A percentile compares a stretch with the other conserved stretches of the same genome.
phyloP scores from a whole-genome alignment of 495 filamentous ascomycete species.

The Lasiosphaeria ovina region DNA sequence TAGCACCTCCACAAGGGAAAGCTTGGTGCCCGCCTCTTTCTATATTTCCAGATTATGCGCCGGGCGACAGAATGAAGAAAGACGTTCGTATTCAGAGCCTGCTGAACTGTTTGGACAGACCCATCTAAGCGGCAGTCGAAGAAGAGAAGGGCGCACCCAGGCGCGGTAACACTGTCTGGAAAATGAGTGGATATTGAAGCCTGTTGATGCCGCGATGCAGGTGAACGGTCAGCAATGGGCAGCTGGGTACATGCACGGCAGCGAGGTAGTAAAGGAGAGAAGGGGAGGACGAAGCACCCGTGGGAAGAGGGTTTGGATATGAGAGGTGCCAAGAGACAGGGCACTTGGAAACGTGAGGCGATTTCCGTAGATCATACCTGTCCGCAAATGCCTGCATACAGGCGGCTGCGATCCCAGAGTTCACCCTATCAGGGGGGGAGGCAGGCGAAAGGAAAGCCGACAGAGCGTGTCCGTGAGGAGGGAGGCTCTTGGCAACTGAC shows the following conservation, averaged over 20 bases:
- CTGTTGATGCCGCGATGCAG: conserved; percentile 41
- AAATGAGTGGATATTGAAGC: conserved; percentile 40
- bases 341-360: conserved; percentile 42
- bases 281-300: conserved; percentile 28
- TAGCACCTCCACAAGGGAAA: conserved; percentile 18
- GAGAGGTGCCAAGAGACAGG: conserved; percentile 40
- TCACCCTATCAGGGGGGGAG: conserved; percentile 15
- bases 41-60: conserved; percentile 14
- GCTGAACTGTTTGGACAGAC: conserved; percentile 48
- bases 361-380: conserved; percentile 52
- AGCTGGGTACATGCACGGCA: conserved; percentile 35
- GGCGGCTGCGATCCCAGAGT: conserved; percentile 29
- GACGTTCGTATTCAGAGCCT: conserved; percentile 52
- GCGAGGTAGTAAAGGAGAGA: conserved; percentile 31
- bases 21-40: conserved; percentile 15
- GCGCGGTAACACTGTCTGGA: conserved; percentile 25
- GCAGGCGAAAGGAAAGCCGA: conserved; percentile 9
- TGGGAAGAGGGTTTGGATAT: conserved; percentile 48
- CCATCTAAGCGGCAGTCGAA: conserved; percentile 31
- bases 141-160: conserved; percentile 29
- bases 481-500: conserved; percentile 14
- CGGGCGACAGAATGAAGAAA: conserved; percentile 5
- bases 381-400: conserved; percentile 48
- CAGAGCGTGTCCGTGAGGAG: conserved; percentile 6
- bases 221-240: conserved; percentile 45